Evolutionary conservation across 2,329 filamentous ascomycete genomes (phyloP), one percentile per base, ranked within the genome.

Genomic region (Pleoardoris graminearum): DNA sequence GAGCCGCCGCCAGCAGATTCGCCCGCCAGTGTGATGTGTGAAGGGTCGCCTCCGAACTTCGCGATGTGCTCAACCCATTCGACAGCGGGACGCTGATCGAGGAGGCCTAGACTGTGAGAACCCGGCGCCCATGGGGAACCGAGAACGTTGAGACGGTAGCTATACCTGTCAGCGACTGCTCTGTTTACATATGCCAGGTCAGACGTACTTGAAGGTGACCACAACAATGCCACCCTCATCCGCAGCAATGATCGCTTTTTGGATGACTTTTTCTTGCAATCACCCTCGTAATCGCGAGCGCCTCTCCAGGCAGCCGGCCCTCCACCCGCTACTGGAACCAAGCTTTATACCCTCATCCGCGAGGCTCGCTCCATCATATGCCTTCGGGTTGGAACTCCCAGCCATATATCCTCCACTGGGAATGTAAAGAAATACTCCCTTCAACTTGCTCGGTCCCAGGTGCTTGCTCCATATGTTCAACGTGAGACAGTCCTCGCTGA

Each of bases 51-150:
- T 19, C 75, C 75, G 38, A 77, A 77, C 11, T 57, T 60, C 7
- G 58, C 66, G 44, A 77, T 76, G 50, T 75, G 66, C 7, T 63
- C 62, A 4, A 75, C 61, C 74, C 74, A 77, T 54, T 76, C 74
- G 4, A 70, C 61, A 43, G 62, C 65, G 32, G 55, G 53, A 23
- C 59, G 62, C 25, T 66, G 61, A 29, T 70, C 66, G 7, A 59
- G 56, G 2, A 77, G 60, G 11, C 68, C 75, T 3, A 71, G 61
- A 51, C 77, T 77, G 29, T 69, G 63, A 12, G 66, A 39, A 5
- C 67, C 72, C 14, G 65, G 62, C 46, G 70, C 67, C 45, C 70
- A 69, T 3, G 74, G 65, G 45, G 75, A 76, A 12, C 73, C 73
- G 36, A 76, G 70, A 45, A 76, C 68, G 36, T 72, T 71, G 10